Evolutionary conservation across 768 basidiomycete genomes (phyloP), one percentile per base, ranked within the genome.

Genomic region (Candolleomyces aberdarensis): DNA sequence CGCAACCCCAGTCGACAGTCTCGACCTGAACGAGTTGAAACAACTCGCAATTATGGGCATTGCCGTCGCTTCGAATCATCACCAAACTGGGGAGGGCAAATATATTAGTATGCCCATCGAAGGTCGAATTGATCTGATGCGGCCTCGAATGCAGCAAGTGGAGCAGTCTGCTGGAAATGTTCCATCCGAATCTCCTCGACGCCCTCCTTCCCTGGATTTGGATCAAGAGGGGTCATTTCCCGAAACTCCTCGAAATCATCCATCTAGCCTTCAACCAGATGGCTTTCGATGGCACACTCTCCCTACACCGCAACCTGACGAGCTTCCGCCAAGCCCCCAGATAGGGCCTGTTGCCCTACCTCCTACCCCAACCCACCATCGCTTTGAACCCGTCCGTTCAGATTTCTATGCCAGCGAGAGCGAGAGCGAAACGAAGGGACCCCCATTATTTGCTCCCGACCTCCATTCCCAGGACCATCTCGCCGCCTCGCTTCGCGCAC

Each of bases 121-220:
- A 60, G 95, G 95, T 5, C 87, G 95, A 51, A 80, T 96, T 58
- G 94, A 96, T 69, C 78, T 98, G 66, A 89, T 97, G 80, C 85
- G 88, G 58, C 89, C 84, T 4, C 70, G 71, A 54, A 74, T 67
- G 60, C 65, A 61, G 61, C 60, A 58, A 57, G 60, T 67, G 57
- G 57, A 64, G 58, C 55, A 47, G 22, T 60, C 64, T 52, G 50
- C 48, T 31, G 52, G 57, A 47, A 54, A 59, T 8, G 46, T 60
- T 47, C 47, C 32, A 50, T 36, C 36, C 5, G 36, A 36, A 36
- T 36, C 36, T 36, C 36, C 36, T 36, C 36, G 36, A 36, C 36
- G 36, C 36, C 36, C 36, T 36, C 8, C 8, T 36, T 36, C 36
- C 11, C 36, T 36, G 8, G 36, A 36, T 36, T 36, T 36, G 36